Conservation (phyloP, 768 basidiomycete species). For the Butyriboletus loyo region DNA sequence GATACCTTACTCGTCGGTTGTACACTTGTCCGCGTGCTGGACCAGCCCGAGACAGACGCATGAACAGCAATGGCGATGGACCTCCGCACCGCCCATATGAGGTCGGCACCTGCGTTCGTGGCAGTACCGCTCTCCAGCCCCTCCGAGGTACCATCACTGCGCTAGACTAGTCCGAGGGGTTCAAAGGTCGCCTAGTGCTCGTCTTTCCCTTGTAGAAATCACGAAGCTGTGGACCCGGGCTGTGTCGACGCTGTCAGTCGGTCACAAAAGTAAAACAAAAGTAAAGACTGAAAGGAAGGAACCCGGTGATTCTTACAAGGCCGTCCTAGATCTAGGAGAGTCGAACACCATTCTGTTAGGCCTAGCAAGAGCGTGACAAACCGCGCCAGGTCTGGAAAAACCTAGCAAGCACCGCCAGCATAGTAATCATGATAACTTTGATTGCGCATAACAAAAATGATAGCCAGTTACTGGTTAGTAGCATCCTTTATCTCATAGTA, state of each 20-base stretch:
- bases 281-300: background rate
- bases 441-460: too few relatives aligned
- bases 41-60: background rate
- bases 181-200: background rate
- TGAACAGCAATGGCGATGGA: background rate
- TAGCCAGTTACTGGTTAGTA: too few relatives aligned
- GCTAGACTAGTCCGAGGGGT: slow-evolving; percentile 19
- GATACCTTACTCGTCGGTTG: slow-evolving; percentile 11
- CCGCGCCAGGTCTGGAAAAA: too few relatives aligned
- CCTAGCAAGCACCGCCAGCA: too few relatives aligned
- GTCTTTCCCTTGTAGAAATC: background rate
- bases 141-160: background rate
- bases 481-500: too few relatives aligned
- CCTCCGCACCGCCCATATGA: background rate
- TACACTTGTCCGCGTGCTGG: background rate
- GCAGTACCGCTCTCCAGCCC: background rate
- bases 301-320: too few relatives aligned
- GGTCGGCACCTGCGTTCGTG: too few relatives aligned
- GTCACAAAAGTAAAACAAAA: background rate
- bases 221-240: background rate
- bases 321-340: too few relatives aligned
- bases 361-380: too few relatives aligned
- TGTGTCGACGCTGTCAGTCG: background rate
- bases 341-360: too few relatives aligned
- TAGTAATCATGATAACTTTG: too few relatives aligned